Base-by-base conservation (phyloP, 2,329 filamentous ascomycete species). In the Verticillium albo-atrum region DNA sequence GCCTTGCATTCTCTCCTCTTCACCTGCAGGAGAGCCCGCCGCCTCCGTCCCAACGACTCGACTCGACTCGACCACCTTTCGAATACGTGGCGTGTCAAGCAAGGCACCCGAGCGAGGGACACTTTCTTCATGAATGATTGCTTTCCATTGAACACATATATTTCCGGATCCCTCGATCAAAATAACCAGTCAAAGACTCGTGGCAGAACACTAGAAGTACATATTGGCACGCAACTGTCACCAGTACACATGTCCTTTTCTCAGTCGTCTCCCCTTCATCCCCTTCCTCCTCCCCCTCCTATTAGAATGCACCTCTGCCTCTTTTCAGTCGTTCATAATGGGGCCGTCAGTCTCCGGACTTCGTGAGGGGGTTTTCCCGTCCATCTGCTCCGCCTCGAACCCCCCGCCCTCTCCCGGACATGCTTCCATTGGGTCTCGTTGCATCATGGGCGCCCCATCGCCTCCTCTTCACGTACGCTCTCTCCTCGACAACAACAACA, bases 341-440 rank as follows among this genome's bases (percentile, higher is more conserved):
- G 60, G 35, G 58, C 60, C 61, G 50, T 62, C 60, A 57, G 37
- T 56, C 27, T 51, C 59, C 32, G 60, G 57, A 62, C 56, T 56
- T 60, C 60, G 60, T 62, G 10, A 58, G 57, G 58, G 54, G 20
- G 17, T 17, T 47, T 54, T 51, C 52, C 54, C 54, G 23, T 37
- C 17, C 53, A 54, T 17, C 56, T 35, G 15, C 23, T 35, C 47
- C 53, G 26, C 42, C 17, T 10, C 5, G 4, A 30, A 28, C 26
- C 34, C 34, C 32, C 6, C 1, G 28, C 25, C n/a, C 50, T 28
- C 47, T 53, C 55, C 54, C 54, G 57, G 42, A 51, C 58, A 62
- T 62, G 58, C 60, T 58, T 58, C 60, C 55, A 32, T 59, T 59
- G 54, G 53, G 59, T 63, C 60, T 63, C 61, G 55, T 62, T 51